Evolutionary conservation across 345 rosid species (phyloP).

Genomic region (Citrus maxima): DNA sequence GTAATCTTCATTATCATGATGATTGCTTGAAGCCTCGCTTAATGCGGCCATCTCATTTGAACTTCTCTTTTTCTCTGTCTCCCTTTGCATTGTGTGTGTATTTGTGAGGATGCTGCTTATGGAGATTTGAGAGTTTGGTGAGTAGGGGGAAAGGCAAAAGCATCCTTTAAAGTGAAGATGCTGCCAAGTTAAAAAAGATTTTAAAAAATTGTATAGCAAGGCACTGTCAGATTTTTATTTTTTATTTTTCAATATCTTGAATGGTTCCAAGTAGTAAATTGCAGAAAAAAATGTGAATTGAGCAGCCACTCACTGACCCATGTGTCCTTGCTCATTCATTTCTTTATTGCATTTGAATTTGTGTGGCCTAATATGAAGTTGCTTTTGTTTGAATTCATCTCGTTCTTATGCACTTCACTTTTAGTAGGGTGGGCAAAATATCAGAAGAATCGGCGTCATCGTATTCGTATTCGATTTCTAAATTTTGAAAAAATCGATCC

Average conservation of each 20-base stretch:
- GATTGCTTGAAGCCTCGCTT: conserved; percentile 20
- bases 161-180: conserved; percentile 43
- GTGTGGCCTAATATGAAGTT: neutral
- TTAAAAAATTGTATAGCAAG: conserved; percentile 11
- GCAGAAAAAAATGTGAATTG: conserved; percentile 14
- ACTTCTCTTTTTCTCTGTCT: neutral
- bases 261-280: conserved; percentile 37
- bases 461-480: no score
- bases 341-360: conserved; percentile 8
- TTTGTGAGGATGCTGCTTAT: conserved; percentile 21
- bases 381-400: neutral
- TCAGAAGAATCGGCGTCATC: no score
- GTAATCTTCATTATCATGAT: conserved; percentile 60
- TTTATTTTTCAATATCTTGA: conserved; percentile 18
- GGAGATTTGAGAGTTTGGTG: conserved; percentile 30
- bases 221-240: conserved; percentile 20
- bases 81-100: neutral
- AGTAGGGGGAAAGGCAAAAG: conserved; percentile 18
- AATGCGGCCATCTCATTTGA: conserved; percentile 24
- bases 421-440: no score
- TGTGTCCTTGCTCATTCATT: conserved; percentile 10
- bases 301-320: conserved; percentile 21
- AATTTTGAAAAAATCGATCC: no score
- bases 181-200: conserved; percentile 24
- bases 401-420: no score